Evolutionary conservation across 1,284 basidiomycete species (phyloP), one percentile per base, ranked within the genome.

Genomic region (Malassezia nana): DNA sequence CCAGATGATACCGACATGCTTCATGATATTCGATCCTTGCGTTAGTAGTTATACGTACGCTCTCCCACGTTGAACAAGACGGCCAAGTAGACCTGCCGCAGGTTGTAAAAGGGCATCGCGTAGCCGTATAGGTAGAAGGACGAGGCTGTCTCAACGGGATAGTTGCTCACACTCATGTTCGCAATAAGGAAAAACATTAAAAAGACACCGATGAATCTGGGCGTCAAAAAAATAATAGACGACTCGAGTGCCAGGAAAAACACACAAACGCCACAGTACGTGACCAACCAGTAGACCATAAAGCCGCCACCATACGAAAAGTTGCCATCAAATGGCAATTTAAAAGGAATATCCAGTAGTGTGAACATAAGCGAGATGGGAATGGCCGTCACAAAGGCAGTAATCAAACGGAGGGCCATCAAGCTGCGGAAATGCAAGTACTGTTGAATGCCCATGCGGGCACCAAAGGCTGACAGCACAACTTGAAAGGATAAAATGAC

Each of bases 401-500:
- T 59, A 6, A 52, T 0, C 33, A 70, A 43, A n/a, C 69, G 66
- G 57, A 70, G 55, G 0, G 59, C 50, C 8, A 69, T 49, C 18
- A 66, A 38, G 20, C 66, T 66, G 9, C 60, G 54, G 46, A 52
- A 57, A n/a, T 49, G 51, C 9, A 72, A 54, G 49, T 60, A 64
- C 5, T 55, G 57, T 31, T 65, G 60, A 20, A 72, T 46, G 6
- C 43, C 40, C 32, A 62, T 56, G 2, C 69, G 66, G 5, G 52
- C 39, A 4, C 32, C 55, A 13, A 64, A 63, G 48, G 48, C 51
- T 18, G 62, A 66, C 65, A 72, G 62, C 12, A 64, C 65, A 0
- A 59, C 30, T 46, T 63, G 74, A 56, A 69, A 78, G 57, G 76
- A 59, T 18, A 77, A 67, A 56, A 87, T 85, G 49, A 82, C 75